Base-by-base conservation (phyloP, 805 yeast genomes). In the Kazachstania martiniae region DNA sequence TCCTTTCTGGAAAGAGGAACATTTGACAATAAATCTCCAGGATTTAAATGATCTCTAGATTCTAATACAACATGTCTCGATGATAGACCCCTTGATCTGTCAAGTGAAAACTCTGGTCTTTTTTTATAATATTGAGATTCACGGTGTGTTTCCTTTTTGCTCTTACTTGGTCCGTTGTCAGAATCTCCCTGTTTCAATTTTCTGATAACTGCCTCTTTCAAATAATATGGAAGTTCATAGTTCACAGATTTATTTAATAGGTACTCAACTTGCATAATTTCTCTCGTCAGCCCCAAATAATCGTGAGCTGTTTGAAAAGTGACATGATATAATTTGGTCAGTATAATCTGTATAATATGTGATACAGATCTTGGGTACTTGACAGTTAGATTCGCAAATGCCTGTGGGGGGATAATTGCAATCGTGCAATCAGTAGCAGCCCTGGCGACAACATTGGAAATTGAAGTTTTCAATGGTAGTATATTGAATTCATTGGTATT, bases 291-390 rank as follows among this genome's bases (percentile, higher is more conserved):
- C 0, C 94, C 95, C 30, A 89, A 62, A 53, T 89, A 91, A 40
- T 73, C 70, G 52, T 87, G 91, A 8, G 91, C 83, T 0, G 96
- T 83, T 49, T 83, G 87, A 56, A 89, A 76, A 0, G 97, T 89
- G 7, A 91, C 95, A 43, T 93, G 72, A 51, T 85, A 84, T 33
- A 91, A 65, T 40, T 94, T 70, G 1, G 94, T 78, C 35, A 89
- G 60, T 16, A 89, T 84, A 73, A 89, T 86, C 46, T 93, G 95
- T 10, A 89, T 89, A 19, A 91, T 87, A 54, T 87, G 95, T 0
- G 95, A 83, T 0, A 95, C 79, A 1, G 95, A 83, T 40, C 81
- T 73, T 5, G 97, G 97, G 49, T 77, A 84, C 44, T 76, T 81
- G 19, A 62, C 51, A 5, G 81, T 77, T 25, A 89, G 68, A 33